These are phyloP conservation scores for Apiospora arundinis DNA, from an alignment of 2,329 filamentous ascomycete genomes.

Conservation along the genomic window DNA sequence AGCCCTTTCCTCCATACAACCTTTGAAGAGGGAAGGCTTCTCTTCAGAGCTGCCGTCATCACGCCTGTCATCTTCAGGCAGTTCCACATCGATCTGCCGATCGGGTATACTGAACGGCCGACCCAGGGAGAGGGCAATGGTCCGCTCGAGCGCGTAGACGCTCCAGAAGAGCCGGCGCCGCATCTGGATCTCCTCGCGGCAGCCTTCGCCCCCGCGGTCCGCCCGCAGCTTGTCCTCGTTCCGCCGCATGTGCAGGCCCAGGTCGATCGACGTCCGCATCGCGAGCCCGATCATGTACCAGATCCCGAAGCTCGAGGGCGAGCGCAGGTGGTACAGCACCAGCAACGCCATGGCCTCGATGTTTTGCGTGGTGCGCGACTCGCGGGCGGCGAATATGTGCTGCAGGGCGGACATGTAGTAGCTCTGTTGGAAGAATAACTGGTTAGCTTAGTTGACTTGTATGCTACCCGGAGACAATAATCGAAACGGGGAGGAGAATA, in stretches of 20 bases:
- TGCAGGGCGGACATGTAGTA: constrained; percentile 57
- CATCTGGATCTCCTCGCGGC: constrained; percentile 50
- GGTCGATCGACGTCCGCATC: constrained; percentile 59
- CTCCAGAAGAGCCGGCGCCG: constrained; percentile 58
- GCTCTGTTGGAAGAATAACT: constrained; percentile 37
- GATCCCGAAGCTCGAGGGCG: constrained; percentile 55
- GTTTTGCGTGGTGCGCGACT: constrained; percentile 55
- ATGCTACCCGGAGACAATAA: neutral
- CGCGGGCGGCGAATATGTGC: constrained; percentile 54
- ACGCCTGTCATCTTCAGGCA: constrained; percentile 46
- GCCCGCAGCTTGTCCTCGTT: constrained; percentile 46
- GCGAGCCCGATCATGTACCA: constrained; percentile 62
- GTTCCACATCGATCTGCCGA: constrained; percentile 55
- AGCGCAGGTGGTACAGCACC: constrained; percentile 58
- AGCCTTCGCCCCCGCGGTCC: too few species aligned
- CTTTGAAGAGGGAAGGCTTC: neutral
- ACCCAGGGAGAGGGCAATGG: constrained; percentile 56
- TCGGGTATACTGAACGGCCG: constrained; percentile 57
- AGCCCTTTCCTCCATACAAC: too few species aligned
- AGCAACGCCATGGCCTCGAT: constrained; percentile 59
- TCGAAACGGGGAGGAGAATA: neutral
- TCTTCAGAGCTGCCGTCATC: neutral
- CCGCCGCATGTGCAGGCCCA: constrained; percentile 56
- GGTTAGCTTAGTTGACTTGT: too few species aligned
- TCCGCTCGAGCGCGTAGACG: constrained; percentile 56